A percentile compares a stretch with the other conserved stretches of the same genome.
Conservation (phyloP, 2,329 filamentous ascomycete genomes). For the Xylaria sp. region DNA sequence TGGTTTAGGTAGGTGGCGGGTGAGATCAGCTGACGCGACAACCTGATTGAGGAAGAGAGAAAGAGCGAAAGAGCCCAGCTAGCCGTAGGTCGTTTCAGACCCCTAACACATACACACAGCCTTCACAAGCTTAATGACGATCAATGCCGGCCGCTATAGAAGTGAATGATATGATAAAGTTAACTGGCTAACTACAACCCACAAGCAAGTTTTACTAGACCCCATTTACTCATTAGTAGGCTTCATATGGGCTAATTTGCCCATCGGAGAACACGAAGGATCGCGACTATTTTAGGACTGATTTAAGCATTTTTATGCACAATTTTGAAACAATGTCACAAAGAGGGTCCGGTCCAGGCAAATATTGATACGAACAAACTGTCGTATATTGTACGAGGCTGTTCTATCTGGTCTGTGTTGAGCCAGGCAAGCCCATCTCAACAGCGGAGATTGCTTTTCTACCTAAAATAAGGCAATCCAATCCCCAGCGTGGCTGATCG, state of each 20-base stretch:
- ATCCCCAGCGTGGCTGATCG: neutral
- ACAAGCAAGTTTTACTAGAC: neutral
- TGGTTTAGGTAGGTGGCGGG: neutral
- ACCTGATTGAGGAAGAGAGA: neutral
- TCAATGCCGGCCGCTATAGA: slow-evolving; percentile 6
- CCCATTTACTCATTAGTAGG: neutral
- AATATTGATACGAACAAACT: slow-evolving; percentile 5
- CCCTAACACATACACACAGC: slow-evolving; percentile 13
- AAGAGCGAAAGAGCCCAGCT: too few species aligned
- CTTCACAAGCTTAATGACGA: neutral
- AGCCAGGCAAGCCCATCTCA: slow-evolving; percentile 1
- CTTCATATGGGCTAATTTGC: neutral
- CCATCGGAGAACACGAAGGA: neutral
- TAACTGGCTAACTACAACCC: neutral
- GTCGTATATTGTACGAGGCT: slow-evolving; percentile 17
- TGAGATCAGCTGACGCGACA: slow-evolving; percentile 24
- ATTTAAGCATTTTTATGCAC: neutral
- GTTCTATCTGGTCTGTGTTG: slow-evolving; percentile 7
- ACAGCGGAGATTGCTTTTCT: slow-evolving; percentile 4
- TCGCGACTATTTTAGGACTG: slow-evolving; percentile 7
- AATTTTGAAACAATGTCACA: neutral
- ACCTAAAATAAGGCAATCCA: neutral
- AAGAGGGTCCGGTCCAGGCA: neutral
- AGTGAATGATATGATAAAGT: slow-evolving; percentile 6
- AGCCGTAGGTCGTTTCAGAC: slow-evolving; percentile 24